These are phyloP conservation scores for Syncephalastrum contaminatum DNA, from an alignment of 371 early-diverging fungal genomes.

Conservation along the genomic window DNA sequence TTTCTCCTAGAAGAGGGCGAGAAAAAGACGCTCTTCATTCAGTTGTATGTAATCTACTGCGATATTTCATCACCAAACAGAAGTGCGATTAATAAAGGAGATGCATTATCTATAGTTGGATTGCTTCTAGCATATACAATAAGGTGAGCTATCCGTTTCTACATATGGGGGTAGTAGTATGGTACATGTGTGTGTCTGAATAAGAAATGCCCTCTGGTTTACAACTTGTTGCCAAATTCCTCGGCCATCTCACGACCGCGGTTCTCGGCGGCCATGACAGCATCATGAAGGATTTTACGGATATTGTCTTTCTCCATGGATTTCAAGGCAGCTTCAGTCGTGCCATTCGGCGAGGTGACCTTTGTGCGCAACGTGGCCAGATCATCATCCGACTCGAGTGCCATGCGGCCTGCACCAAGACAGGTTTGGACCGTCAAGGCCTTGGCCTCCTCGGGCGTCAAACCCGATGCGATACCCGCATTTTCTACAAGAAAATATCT, in stretches of 20 bases:
- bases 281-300: constrained; percentile 56
- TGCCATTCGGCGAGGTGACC: constrained; percentile 94
- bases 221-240: constrained; percentile 48
- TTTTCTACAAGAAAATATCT: constrained; percentile 48
- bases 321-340: constrained; percentile 89
- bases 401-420: constrained; percentile 88
- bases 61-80: too few relatives aligned
- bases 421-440: constrained; percentile 88
- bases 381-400: constrained; percentile 66
- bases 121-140: too few relatives aligned
- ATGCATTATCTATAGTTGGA: too few relatives aligned
- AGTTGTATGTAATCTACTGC: too few relatives aligned
- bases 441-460: constrained; percentile 71
- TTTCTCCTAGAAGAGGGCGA: too few relatives aligned
- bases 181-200: constrained; percentile 3
- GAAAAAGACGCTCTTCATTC: too few relatives aligned
- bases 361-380: constrained; percentile 76
- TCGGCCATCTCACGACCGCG: constrained; percentile 74
- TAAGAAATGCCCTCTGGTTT: background rate
- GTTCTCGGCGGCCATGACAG: constrained; percentile 67
- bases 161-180: background rate
- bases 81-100: too few relatives aligned
- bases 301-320: constrained; percentile 66
- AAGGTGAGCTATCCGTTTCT: too few relatives aligned
- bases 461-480: constrained; percentile 78